Conservation (phyloP, 2,329 filamentous ascomycete species). For the Botrytis byssoidea region DNA sequence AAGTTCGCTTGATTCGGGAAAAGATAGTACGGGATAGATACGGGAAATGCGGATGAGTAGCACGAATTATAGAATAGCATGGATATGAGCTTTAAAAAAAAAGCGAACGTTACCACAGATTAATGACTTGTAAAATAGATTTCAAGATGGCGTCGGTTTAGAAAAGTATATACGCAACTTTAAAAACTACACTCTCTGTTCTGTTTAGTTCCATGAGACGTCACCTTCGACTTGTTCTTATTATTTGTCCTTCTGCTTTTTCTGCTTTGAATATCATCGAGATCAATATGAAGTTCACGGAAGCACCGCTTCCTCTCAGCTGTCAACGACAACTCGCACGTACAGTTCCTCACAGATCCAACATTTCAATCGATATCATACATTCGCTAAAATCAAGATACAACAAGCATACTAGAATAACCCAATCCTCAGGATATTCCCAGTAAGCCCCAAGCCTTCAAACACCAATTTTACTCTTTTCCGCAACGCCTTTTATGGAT, state of each 20-base stretch:
- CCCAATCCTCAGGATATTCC: background rate
- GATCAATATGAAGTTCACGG: background rate
- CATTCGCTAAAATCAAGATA: background rate
- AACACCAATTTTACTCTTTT: background rate
- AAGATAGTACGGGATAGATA: background rate
- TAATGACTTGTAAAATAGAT: background rate
- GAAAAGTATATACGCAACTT: background rate
- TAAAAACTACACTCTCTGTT: background rate
- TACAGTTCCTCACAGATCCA: accelerated
- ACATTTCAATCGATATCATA: background rate
- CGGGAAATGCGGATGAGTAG: background rate
- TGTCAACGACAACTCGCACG: background rate
- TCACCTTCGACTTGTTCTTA: accelerated
- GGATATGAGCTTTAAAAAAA: background rate
- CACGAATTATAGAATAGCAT: background rate
- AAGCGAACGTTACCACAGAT: background rate
- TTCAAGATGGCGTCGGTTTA: too few relatives aligned
- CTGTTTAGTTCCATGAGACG: background rate
- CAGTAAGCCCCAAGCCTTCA: too few relatives aligned
- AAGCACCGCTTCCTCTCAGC: background rate
- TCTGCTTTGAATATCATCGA: background rate
- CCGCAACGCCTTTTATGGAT: background rate
- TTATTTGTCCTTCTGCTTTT: background rate
- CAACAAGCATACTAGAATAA: too few relatives aligned
- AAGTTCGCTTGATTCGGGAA: constrained; percentile 1